Base-by-base conservation (phyloP, 805 yeast species). In the Yarrowia deformans region DNA sequence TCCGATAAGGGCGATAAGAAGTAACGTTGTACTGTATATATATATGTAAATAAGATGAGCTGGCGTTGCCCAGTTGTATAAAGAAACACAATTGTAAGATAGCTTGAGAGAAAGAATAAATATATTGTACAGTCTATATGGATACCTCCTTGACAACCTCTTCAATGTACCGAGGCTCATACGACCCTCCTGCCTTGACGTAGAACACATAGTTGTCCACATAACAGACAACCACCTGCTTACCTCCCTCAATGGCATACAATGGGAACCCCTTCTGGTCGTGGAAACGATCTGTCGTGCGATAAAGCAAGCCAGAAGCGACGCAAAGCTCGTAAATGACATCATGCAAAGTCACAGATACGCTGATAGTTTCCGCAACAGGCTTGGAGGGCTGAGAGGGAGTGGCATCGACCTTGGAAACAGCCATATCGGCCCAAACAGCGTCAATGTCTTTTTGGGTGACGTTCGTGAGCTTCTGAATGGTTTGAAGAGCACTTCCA, bases 201-300 rank as follows among this genome's bases (percentile, higher is more conserved):
- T 86, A 91, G 32, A 92, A 72, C 1, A 90, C 88, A 72, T 91
- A 93, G 55, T 88, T 87, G 43, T 84, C 84, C 8, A 90, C 81
- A 71, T 85, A 90, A 16, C 85, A 81, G 46, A 72, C 14, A 48
- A 82, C 14, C 0, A 82, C 80, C 6, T 72, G 76, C 32, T 73
- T 75, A 9, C 83, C 83, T 7, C 56, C 68, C 12, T 49, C 56
- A 48, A 63, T 63, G 45, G 56, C 35, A 16, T 63, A 49, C 68
- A 63, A 40, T 16, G 46, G 56, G 29, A 46, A 23, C 10, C 68
- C 68, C 13, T 48, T 63, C 7, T 35, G 34, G 56, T 37, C 45
- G 19, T 63, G 45, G 68, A 43, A 60, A 8, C 42, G 34, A 34
- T 60, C 66, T 34, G 66, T 45, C 10, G 66, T 43, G 12, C 42